phyloP scores from a whole-genome alignment of 164 flowering plant genomes.

The Dillenia suffruticosa region DNA sequence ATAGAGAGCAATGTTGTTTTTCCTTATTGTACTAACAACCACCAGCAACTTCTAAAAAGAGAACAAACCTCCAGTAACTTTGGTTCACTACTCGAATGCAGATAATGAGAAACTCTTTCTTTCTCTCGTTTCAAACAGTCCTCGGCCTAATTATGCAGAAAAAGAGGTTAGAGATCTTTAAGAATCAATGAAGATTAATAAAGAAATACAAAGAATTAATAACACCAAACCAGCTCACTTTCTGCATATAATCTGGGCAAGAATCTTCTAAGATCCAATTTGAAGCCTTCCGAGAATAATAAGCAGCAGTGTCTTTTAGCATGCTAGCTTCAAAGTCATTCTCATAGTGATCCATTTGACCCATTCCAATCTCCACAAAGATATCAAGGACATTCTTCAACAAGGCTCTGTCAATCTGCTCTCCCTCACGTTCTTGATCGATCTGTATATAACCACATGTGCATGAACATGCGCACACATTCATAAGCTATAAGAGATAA shows the following conservation, averaged over 20 bases:
- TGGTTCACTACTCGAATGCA: conserved; percentile 77
- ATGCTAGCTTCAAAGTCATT: conserved; percentile 62
- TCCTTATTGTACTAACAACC: too few relatives aligned
- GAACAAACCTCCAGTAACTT: conserved; percentile 71
- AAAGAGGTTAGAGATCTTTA: conserved; percentile 5
- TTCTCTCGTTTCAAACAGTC: conserved; percentile 81
- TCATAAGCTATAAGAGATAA: too few relatives aligned
- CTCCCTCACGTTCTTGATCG: conserved; percentile 65
- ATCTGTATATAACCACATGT: conserved; percentile 25
- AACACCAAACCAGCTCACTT: conserved; percentile 25
- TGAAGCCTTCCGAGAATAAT: conserved; percentile 82
- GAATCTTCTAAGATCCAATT: conserved; percentile 84
- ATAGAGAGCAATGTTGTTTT: too few relatives aligned
- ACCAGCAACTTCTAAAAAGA: neutral
- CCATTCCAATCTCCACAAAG: conserved; percentile 84
- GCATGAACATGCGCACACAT: too few relatives aligned
- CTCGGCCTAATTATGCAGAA: conserved; percentile 54
- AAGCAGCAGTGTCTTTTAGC: conserved; percentile 64
- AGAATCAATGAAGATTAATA: neutral
- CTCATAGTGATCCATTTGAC: conserved; percentile 58
- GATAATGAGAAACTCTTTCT: conserved; percentile 78
- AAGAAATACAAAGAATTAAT: neutral
- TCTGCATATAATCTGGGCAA: conserved; percentile 85
- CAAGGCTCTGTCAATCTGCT: conserved; percentile 74
- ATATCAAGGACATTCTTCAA: conserved; percentile 75